phyloP scores from a whole-genome alignment of 2,329 filamentous ascomycete genomes.

The Epichloe bromicola region DNA sequence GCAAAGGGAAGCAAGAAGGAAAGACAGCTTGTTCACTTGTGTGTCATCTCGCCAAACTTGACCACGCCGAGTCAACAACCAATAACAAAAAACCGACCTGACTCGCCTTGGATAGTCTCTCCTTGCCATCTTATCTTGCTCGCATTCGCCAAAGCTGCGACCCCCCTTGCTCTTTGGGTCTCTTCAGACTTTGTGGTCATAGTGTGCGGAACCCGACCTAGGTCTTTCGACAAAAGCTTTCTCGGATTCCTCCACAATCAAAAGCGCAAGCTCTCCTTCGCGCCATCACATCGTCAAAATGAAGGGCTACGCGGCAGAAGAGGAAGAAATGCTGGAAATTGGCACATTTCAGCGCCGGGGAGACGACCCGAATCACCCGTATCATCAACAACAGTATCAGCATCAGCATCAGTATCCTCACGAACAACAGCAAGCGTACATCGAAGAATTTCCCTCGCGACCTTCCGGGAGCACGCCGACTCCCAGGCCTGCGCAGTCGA shows the following conservation, averaged over 20 bases:
- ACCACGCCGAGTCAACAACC: neutral
- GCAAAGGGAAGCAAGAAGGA: neutral
- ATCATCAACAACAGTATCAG: slow-evolving; percentile 10
- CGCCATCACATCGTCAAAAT: slow-evolving; percentile 8
- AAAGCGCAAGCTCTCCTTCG: neutral
- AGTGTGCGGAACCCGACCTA: neutral
- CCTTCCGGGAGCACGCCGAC: slow-evolving; percentile 1
- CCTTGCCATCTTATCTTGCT: neutral
- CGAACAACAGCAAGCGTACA: slow-evolving; percentile 14
- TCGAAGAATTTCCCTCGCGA: slow-evolving; percentile 3
- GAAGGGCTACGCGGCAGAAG: slow-evolving; percentile 18
- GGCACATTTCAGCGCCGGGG: slow-evolving; percentile 14
- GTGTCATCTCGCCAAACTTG: neutral
- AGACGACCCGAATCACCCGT: neutral
- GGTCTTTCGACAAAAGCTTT: neutral
- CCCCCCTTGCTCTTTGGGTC: neutral
- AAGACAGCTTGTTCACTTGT: neutral
- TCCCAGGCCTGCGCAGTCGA: neutral
- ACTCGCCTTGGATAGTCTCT: neutral
- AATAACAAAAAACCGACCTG: neutral
- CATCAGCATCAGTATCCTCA: slow-evolving; percentile 12
- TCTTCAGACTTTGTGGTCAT: neutral
- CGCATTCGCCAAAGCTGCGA: neutral
- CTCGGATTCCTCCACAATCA: neutral
- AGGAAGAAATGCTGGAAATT: slow-evolving; percentile 23